phyloP scores from a whole-genome alignment of 768 basidiomycete species.

The Lentinula sp. region DNA sequence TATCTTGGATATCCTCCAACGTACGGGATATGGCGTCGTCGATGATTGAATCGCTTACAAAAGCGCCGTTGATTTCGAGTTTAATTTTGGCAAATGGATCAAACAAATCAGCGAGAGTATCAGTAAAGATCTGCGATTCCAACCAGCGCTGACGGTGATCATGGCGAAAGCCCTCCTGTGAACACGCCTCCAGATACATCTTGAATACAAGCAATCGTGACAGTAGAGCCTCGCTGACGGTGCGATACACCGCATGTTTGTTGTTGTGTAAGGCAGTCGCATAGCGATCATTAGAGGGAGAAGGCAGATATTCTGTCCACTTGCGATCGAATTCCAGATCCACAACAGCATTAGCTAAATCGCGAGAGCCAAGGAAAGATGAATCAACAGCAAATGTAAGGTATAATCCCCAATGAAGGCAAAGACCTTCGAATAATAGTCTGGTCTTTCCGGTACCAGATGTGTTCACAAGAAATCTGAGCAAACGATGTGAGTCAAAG shows the following conservation, averaged over 20 bases:
- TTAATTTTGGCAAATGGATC: neutral
- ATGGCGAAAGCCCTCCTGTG: neutral
- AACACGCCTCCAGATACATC: neutral
- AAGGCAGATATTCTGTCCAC: too few relatives aligned
- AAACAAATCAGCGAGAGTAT: neutral
- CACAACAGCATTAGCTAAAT: neutral
- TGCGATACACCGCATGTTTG: neutral
- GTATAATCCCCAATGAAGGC: conserved; percentile 7
- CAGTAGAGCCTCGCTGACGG: neutral
- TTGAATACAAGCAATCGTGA: neutral
- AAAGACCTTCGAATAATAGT: conserved; percentile 6
- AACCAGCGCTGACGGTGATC: neutral
- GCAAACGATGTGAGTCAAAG: neutral
- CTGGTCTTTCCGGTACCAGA: conserved; percentile 9
- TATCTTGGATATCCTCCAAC: neutral
- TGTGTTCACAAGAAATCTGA: conserved; percentile 8
- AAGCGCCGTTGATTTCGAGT: neutral
- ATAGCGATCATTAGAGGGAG: too few relatives aligned
- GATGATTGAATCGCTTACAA: neutral
- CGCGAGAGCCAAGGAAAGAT: neutral
- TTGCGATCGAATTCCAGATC: too few relatives aligned
- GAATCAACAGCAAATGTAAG: neutral
- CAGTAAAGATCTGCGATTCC: neutral
- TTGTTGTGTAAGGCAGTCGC: too few relatives aligned
- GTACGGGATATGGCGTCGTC: neutral